Evolutionary conservation across 345 rosid species (phyloP), one percentile per base, ranked within the genome.

Genomic region (Excoecaria agallocha): DNA sequence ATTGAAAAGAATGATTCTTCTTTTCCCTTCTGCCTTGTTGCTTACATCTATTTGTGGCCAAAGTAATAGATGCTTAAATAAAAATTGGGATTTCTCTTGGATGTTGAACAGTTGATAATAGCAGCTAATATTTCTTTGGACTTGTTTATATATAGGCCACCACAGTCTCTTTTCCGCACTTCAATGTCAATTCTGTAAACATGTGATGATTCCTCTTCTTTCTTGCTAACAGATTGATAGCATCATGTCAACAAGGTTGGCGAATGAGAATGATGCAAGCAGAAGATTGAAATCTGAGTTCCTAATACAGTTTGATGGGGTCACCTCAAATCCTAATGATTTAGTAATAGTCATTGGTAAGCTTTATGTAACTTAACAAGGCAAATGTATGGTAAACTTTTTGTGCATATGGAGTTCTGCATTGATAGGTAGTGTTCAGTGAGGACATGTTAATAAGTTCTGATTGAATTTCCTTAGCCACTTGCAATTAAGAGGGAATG

Each of bases 251-350:
- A 89, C 92, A 41, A 89, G 97, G 85, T 72, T 87, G 75, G 90
- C 84, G 19, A 89, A 82, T 78, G 98, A 94, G 85, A 89, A 91
- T 86, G 98, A 94, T 81, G 86, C 97, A 61, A 94, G 98, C 83
- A 89, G 97, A 83, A 76, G 97, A 79, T 79, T 94, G 83, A 94
- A 94, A 78, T 94, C 97, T n/a, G 97, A 94, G 81, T 91, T 94
- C 74, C 89, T 92, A 39, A 88, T 94, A 70, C 97, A 94, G 82
- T 92, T 94, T 79, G 97, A 94, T 78, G 98, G 97, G 20, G 95
- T 94, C 77, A 86, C 97, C 58, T 91, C 98, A 55, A 92, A 92
- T 81, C 80, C 93, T 50, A 76, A 88, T 81, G 98, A 94, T 82
- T 79, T 86, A 59, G 95, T 94, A 68, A 92, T 94, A 78, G 95